Conservation (phyloP, 1,284 basidiomycete genomes). For the Coniophora puteana region DNA sequence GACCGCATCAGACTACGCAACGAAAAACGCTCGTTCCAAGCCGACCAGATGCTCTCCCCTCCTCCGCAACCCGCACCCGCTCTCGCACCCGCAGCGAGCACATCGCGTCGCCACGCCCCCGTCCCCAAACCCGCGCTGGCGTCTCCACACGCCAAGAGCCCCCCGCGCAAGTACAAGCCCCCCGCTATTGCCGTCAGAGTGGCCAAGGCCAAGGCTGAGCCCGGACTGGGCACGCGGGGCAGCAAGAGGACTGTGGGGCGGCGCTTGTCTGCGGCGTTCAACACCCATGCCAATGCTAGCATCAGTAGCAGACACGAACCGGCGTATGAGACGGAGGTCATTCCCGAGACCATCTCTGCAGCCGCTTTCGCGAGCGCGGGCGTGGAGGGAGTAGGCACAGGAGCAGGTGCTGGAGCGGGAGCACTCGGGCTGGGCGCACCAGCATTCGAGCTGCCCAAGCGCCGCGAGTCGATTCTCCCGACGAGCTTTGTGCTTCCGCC, state of each 20-base stretch:
- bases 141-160: too few species aligned
- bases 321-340: conserved; percentile 65
- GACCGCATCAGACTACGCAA: conserved; percentile 62
- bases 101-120: too few species aligned
- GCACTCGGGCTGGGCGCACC: too few species aligned
- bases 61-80: conserved; percentile 46
- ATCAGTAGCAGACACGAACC: conserved; percentile 39
- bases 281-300: conserved; percentile 30
- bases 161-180: too few species aligned
- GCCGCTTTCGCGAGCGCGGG: conserved; percentile 19
- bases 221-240: conserved; percentile 39
- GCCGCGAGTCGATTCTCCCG: conserved; percentile 39
- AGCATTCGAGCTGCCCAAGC: conserved; percentile 11
- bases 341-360: conserved; percentile 35
- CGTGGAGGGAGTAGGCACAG: too few species aligned
- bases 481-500: conserved; percentile 70
- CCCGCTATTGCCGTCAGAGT: too few species aligned
- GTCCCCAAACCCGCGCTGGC: too few species aligned
- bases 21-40: conserved; percentile 64
- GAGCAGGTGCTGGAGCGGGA: too few species aligned
- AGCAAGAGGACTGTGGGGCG: conserved; percentile 41
- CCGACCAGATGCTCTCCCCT: conserved; percentile 57
- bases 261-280: conserved; percentile 45
- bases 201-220: too few species aligned
- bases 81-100: too few species aligned